A percentile compares a stretch with the other conserved stretches of the same genome.
Evolutionary conservation across 202 grass and related monocot genomes (phyloP).

Genomic region (Saccharum hybrid): DNA sequence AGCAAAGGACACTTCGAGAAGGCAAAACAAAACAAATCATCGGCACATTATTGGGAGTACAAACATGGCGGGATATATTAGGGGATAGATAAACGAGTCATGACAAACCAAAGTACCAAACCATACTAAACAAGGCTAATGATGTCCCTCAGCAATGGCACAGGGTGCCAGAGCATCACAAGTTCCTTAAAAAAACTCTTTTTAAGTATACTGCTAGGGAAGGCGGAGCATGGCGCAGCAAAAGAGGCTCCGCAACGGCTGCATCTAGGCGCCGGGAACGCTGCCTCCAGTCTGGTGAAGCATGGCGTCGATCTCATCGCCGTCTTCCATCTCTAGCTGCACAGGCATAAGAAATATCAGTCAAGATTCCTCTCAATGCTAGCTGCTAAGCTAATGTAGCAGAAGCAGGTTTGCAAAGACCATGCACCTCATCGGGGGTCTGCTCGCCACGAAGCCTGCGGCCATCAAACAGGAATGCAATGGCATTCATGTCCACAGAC

Average conservation of each 20-base stretch:
- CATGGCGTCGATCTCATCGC: slow-evolving; percentile 91
- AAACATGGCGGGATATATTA: slow-evolving; percentile 8
- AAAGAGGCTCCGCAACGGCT: slow-evolving; percentile 9
- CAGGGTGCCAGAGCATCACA: slow-evolving; percentile 46
- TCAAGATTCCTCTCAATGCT: neutral
- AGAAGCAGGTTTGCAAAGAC: neutral
- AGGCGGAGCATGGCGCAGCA: neutral
- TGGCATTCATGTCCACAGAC: slow-evolving; percentile 78
- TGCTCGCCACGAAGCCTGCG: slow-evolving; percentile 83
- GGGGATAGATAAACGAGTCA: slow-evolving; percentile 36
- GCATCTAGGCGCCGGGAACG: slow-evolving; percentile 26
- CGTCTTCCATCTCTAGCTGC: slow-evolving; percentile 91
- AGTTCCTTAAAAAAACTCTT: slow-evolving; percentile 26
- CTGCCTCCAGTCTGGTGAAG: slow-evolving; percentile 84
- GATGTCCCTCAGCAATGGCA: slow-evolving; percentile 44
- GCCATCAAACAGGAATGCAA: slow-evolving; percentile 86
- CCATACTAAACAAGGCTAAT: slow-evolving; percentile 42
- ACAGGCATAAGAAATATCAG: neutral
- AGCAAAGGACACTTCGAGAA: neutral
- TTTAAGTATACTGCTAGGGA: slow-evolving; percentile 10
- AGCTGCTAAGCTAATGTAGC: neutral
- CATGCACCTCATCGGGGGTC: slow-evolving; percentile 69
- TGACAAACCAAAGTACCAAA: slow-evolving; percentile 36
- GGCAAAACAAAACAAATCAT: slow-evolving; percentile 44
- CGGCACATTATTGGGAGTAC: neutral